phyloP scores from a whole-genome alignment of 345 rosid species.

The Streptanthus diversifolius region DNA sequence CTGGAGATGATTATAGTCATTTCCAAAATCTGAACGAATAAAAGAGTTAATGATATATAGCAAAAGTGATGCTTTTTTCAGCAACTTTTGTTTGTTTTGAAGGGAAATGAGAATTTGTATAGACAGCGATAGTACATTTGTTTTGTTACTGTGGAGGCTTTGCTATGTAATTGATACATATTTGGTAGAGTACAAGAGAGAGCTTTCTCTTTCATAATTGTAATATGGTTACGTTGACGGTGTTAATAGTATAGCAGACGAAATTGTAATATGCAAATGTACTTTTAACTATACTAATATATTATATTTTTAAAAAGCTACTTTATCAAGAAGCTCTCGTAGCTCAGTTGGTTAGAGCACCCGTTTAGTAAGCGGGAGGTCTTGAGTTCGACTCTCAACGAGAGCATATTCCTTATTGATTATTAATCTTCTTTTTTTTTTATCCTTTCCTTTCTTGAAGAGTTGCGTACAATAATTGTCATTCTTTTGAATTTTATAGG shows the following conservation, averaged over 20 bases:
- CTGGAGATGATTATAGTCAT: constrained; percentile 17
- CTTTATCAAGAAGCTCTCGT: constrained; percentile 51
- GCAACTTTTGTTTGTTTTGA: not conserved
- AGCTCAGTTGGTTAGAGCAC: constrained; percentile 99
- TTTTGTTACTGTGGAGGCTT: not conserved
- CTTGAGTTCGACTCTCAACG: constrained; percentile 96
- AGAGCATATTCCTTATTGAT: too few species aligned
- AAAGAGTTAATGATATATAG: constrained; percentile 15
- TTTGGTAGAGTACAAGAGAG: not conserved
- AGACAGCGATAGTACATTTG: constrained; percentile 26
- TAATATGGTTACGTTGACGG: not conserved
- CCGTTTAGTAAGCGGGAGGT: constrained; percentile 97
- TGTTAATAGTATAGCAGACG: too few species aligned
- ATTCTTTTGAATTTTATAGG: not conserved
- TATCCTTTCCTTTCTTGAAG: not conserved
- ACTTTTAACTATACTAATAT: too few species aligned
- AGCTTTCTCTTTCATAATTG: not conserved
- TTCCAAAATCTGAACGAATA: constrained; percentile 7
- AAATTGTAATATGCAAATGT: not conserved
- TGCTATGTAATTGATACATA: not conserved
- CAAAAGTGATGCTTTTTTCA: constrained; percentile 7
- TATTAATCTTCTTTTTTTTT: too few species aligned
- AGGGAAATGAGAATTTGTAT: constrained; percentile 20
- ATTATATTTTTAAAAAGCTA: constrained; percentile 41
- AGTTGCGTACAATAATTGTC: constrained; percentile 25